Percentiles rank a stretch among this genome's conserved stretches.
Evolutionary conservation across 306 rosid genomes (phyloP).

Genomic region (Sophora flavescens): DNA sequence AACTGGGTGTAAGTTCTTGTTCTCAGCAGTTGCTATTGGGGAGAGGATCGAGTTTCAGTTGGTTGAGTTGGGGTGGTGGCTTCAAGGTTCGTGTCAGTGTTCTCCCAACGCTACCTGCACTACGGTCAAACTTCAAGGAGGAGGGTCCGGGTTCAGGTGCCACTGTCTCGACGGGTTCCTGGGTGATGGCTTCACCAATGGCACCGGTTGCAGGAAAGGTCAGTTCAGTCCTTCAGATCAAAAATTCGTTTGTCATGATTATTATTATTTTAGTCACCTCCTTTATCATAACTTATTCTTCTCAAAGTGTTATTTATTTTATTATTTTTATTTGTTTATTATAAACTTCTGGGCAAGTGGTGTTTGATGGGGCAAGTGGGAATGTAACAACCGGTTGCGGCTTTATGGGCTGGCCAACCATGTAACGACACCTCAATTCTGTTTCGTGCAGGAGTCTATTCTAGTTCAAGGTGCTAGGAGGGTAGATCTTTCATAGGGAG

Average conservation of each 20-base stretch:
- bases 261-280: not conserved
- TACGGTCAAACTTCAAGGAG: not conserved
- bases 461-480: conserved; percentile 5
- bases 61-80: conserved; percentile 88
- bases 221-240: conserved; percentile 44
- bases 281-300: not conserved
- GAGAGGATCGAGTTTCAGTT: conserved; percentile 55
- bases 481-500: not conserved
- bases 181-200: conserved; percentile 71
- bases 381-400: conserved; percentile 40
- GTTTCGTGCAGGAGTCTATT: not conserved
- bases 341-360: too few species aligned
- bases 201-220: conserved; percentile 80
- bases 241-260: not conserved
- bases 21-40: conserved; percentile 58
- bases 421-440: conserved; percentile 39
- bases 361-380: conserved; percentile 39
- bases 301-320: not conserved
- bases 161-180: conserved; percentile 55
- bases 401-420: conserved; percentile 44
- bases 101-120: conserved; percentile 42
- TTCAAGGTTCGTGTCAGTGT: conserved; percentile 49
- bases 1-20: conserved; percentile 55
- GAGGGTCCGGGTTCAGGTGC: conserved; percentile 59
- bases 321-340: not conserved